These are phyloP conservation scores for Arbutus unedo DNA, from an alignment of 148 eudicot genomes.

Conservation along the genomic window DNA sequence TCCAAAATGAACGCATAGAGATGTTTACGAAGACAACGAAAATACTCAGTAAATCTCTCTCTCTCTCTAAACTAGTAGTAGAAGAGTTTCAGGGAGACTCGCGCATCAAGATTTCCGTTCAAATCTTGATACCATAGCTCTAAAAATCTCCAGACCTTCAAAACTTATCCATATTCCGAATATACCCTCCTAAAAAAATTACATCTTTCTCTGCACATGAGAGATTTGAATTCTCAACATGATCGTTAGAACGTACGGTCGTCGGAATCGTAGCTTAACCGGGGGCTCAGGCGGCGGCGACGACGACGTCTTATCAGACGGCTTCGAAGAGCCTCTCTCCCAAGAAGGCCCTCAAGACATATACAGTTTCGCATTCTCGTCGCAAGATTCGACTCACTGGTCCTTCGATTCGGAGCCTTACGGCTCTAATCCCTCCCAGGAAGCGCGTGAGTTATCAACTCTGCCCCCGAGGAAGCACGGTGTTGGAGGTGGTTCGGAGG, in stretches of 20 bases:
- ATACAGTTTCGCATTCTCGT: conserved; percentile 45
- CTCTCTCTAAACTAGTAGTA: background rate
- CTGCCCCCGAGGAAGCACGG: conserved; percentile 20
- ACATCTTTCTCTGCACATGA: conserved; percentile 5
- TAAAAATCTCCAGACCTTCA: background rate
- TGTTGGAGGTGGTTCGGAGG: conserved; percentile 18
- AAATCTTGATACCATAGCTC: conserved; percentile 9
- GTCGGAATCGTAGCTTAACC: conserved; percentile 49
- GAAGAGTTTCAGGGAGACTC: background rate
- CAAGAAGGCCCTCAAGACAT: conserved; percentile 43
- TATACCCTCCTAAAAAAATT: background rate
- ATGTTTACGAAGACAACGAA: background rate
- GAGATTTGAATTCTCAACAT: conserved; percentile 36
- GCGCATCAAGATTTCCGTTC: conserved; percentile 1
- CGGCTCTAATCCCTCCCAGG: conserved; percentile 27
- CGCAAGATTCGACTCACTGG: conserved; percentile 64
- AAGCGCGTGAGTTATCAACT: conserved; percentile 20
- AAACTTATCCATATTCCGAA: conserved; percentile 4
- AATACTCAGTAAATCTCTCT: background rate
- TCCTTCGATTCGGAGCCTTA: conserved; percentile 32
- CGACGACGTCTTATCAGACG: conserved; percentile 39
- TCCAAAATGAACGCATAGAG: background rate
- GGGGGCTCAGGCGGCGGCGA: conserved; percentile 34
- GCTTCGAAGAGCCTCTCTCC: conserved; percentile 34
- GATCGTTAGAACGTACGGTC: conserved; percentile 81